phyloP scores from a whole-genome alignment of 164 flowering plant species.

The Amborella trichopoda region DNA sequence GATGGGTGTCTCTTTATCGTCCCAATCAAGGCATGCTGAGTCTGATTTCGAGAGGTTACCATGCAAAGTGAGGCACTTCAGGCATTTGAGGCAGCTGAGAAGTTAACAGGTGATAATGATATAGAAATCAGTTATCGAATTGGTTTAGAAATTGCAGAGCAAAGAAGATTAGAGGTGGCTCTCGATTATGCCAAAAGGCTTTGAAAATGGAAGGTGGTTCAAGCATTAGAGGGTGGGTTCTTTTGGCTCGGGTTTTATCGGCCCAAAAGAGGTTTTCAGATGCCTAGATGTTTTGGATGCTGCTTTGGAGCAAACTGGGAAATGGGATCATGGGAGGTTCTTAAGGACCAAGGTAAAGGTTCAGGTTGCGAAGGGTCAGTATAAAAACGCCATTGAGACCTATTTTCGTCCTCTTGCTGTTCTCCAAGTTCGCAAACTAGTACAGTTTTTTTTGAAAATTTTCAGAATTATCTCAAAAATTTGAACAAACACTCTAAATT shows the following conservation, averaged over 20 bases:
- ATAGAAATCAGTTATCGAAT: conserved; percentile 44
- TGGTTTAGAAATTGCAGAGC: conserved; percentile 75
- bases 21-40: conserved; percentile 30
- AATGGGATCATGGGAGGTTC: conserved; percentile 76
- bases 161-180: conserved; percentile 72
- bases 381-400: conserved; percentile 56
- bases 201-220: conserved; percentile 57
- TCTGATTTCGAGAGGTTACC: conserved; percentile 43
- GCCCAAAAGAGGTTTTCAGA: conserved; percentile 65
- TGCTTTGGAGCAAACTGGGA: conserved; percentile 76
- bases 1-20: conserved; percentile 47
- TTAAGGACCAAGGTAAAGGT: conserved; percentile 73
- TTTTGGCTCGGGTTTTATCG: conserved; percentile 73
- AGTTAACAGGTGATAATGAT: conserved; percentile 25
- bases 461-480: not conserved
- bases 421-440: conserved; percentile 75
- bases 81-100: conserved; percentile 50
- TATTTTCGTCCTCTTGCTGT: conserved; percentile 74
- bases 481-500: not conserved
- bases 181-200: conserved; percentile 57
- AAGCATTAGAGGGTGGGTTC: conserved; percentile 40
- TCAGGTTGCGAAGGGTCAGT: conserved; percentile 59
- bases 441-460: not conserved
- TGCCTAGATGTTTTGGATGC: conserved; percentile 66
- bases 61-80: conserved; percentile 50